Base-by-base conservation (phyloP, 257 asterid genomes). In the Verbascum thapsus region DNA sequence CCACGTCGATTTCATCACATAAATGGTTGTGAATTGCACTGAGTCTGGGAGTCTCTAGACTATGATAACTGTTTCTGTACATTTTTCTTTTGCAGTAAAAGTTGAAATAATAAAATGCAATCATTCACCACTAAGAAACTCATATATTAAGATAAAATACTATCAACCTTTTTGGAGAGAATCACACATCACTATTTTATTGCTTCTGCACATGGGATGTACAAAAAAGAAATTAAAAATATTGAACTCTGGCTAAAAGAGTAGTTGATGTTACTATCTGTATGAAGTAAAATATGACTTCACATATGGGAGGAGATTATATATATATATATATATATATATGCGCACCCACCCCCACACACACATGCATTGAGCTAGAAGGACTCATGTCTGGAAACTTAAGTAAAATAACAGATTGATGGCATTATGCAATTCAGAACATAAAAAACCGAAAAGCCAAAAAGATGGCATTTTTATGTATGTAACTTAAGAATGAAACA, bases 131-230 rank as follows among this genome's bases (percentile, higher is more conserved):
- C 32, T 26, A 26, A 4, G 23, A 60, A 20, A 66, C 59, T 45
- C 72, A 66, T 48, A 35, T 53, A 58, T 38, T 55, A 62, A 61
- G 63, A 60, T 43, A 59, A 20, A 35, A 26, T 48, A 60, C 26
- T 26, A 34, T 13, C 63, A 74, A 26, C 2, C 32, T 26, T 43
- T 15, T 58, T 38, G 61, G 50, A 52, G 22, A 58, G 58, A 66
- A 47, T 70, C 65, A 74, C 6, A 49, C 42, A 72, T 30, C 69
- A 64, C 45, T 58, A 32, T 23, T 58, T 40, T 20, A 56, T 52
- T 48, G 51, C 18, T 35, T 56, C 54, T 30, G 12, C 79, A 77
- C 73, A 72, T 69, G 78, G 63, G 32, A 26, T 13, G 13, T 60
- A 52, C 50, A 68, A 43, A 64, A 9, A 53, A 23, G 10, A 50